phyloP scores from a whole-genome alignment of 441 rosid genomes.

The Syzygium malaccense region DNA sequence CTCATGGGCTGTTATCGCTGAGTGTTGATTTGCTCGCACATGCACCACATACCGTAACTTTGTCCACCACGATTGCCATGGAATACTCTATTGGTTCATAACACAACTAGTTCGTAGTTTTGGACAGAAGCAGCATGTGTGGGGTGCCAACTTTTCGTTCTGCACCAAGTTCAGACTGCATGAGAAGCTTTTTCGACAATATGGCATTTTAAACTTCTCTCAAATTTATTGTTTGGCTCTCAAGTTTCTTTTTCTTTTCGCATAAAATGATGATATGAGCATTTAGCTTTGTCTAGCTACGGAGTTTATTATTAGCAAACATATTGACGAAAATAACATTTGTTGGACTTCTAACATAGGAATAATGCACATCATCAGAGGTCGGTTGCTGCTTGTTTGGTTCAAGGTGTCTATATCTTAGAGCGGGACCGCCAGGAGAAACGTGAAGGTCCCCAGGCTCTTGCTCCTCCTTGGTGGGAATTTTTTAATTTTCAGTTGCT shows the following conservation, averaged over 20 bases:
- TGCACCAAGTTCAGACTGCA: neutral
- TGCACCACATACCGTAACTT: neutral
- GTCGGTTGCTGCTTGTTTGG: conserved; percentile 75
- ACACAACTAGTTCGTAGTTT: neutral
- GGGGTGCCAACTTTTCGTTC: neutral
- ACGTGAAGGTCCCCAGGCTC: conserved; percentile 53
- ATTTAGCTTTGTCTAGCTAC: neutral
- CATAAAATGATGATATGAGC: neutral
- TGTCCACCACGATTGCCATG: neutral
- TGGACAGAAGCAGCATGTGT: neutral
- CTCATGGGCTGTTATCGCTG: neutral
- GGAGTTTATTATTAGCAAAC: neutral
- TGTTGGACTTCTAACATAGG: conserved; percentile 30
- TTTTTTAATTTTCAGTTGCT: conserved; percentile 60
- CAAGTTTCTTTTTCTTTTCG: neutral
- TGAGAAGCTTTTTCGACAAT: neutral
- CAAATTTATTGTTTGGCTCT: neutral
- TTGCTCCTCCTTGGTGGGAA: conserved; percentile 88
- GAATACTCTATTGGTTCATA: neutral
- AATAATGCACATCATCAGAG: conserved; percentile 53
- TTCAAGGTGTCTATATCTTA: conserved; percentile 69
- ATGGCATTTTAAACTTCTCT: neutral
- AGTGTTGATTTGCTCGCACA: neutral
- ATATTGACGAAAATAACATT: neutral
- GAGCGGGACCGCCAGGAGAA: conserved; percentile 90